A percentile compares a stretch with the other conserved stretches of the same genome.
Evolutionary conservation across 208 protist species (phyloP).

Genomic region (Crithidia expoeki): DNA sequence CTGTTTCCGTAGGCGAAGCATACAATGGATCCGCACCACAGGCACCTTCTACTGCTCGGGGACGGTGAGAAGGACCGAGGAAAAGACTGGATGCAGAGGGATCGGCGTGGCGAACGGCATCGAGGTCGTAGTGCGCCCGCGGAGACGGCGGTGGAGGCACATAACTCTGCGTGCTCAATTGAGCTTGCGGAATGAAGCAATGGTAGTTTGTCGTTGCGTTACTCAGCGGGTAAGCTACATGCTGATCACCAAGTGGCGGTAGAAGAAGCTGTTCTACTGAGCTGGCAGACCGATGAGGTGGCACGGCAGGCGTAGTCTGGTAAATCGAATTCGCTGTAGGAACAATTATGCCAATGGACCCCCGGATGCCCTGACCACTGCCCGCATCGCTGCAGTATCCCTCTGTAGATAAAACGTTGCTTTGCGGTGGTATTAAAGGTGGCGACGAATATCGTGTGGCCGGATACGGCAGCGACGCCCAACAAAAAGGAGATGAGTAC

Average conservation of each 20-base stretch:
- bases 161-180: not conserved
- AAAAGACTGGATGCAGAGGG: not conserved
- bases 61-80: not conserved
- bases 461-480: not conserved
- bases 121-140: conserved; percentile 12
- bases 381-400: not conserved
- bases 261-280: too few species aligned
- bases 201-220: not conserved
- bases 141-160: conserved; percentile 1
- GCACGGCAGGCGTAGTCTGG: too few species aligned
- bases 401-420: too few species aligned
- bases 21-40: not conserved
- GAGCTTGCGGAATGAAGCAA: not conserved
- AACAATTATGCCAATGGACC: too few species aligned
- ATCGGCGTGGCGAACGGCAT: conserved; percentile 21
- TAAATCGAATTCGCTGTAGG: too few species aligned
- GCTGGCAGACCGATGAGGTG: too few species aligned
- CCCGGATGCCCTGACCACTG: too few species aligned
- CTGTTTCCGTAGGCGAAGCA: too few species aligned
- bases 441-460: not conserved
- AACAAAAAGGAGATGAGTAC: not conserved
- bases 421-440: not conserved
- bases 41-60: not conserved
- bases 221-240: too few species aligned
- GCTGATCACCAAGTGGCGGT: too few species aligned